These are phyloP conservation scores for Naganishia sp. DNA, from an alignment of 1,284 basidiomycete genomes.

Conservation along the genomic window DNA sequence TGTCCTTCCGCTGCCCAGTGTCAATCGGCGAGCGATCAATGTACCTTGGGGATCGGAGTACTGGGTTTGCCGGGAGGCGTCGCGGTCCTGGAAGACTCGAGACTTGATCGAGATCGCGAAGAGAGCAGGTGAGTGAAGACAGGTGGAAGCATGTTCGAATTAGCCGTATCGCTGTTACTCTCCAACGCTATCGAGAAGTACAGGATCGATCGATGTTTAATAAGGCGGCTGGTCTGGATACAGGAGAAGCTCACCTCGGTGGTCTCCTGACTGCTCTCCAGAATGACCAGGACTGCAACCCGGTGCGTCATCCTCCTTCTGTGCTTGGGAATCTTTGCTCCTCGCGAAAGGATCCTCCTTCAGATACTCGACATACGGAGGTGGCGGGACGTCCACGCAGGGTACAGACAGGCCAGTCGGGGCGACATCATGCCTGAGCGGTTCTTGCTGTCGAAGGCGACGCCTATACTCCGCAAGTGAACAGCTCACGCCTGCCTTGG, in stretches of 20 bases:
- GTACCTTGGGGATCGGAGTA: neutral
- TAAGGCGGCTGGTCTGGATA: no score
- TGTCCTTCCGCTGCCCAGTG: no score
- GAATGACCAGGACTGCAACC: no score
- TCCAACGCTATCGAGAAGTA: neutral
- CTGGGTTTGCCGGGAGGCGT: neutral
- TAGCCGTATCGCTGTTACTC: no score
- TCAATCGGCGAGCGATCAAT: no score
- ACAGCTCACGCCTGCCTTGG: neutral
- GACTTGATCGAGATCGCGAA: neutral
- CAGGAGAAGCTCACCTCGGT: neutral
- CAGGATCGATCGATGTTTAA: neutral
- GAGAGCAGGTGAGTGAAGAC: neutral
- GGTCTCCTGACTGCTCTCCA: neutral
- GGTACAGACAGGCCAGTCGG: neutral
- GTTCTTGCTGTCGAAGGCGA: no score
- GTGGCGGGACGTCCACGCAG: neutral
- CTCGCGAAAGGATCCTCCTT: constrained; percentile 1
- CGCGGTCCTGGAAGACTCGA: neutral
- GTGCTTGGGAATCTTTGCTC: neutral
- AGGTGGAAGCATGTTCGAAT: neutral
- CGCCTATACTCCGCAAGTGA: neutral
- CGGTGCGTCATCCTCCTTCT: neutral
- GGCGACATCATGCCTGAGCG: no score
- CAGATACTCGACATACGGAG: constrained; percentile 5